Evolutionary conservation across 2,329 filamentous ascomycete genomes (phyloP).

Genomic region (Pseudogymnoascus sp.): DNA sequence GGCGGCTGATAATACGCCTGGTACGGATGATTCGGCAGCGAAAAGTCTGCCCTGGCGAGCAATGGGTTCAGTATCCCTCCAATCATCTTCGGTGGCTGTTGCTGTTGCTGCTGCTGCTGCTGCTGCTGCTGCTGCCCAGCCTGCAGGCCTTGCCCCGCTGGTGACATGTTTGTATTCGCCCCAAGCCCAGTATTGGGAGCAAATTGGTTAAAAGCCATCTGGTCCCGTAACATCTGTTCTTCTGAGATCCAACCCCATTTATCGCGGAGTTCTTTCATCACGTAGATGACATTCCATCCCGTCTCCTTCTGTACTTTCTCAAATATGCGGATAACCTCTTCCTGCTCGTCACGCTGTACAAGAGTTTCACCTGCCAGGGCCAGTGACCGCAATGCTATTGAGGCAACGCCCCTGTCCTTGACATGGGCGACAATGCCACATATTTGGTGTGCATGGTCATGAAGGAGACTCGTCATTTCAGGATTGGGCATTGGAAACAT

Average conservation of each 20-base stretch:
- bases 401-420: constrained; percentile 70
- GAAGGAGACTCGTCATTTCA: constrained; percentile 62
- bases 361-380: constrained; percentile 70
- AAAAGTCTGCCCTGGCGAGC: constrained; percentile 64
- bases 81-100: constrained; percentile 28
- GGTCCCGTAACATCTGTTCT: constrained; percentile 16
- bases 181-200: constrained; percentile 12
- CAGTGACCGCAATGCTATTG: constrained; percentile 69
- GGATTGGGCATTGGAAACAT: constrained; percentile 34
- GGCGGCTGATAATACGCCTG: constrained; percentile 72
- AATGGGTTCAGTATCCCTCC: constrained; percentile 59
- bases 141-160: constrained; percentile 12
- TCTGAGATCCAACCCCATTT: constrained; percentile 63
- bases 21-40: constrained; percentile 69
- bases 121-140: constrained; percentile 21
- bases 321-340: constrained; percentile 71
- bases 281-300: constrained; percentile 65
- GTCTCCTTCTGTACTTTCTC: constrained; percentile 66
- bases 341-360: constrained; percentile 60
- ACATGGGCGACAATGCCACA: constrained; percentile 85
- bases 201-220: constrained; percentile 13
- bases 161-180: constrained; percentile 9
- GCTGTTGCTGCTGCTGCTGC: constrained; percentile 18
- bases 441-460: constrained; percentile 71
- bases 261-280: constrained; percentile 64